Evolutionary conservation across 2,329 filamentous ascomycete genomes (phyloP), one percentile per base, ranked within the genome.

Genomic region (Orbilia oligospora): DNA sequence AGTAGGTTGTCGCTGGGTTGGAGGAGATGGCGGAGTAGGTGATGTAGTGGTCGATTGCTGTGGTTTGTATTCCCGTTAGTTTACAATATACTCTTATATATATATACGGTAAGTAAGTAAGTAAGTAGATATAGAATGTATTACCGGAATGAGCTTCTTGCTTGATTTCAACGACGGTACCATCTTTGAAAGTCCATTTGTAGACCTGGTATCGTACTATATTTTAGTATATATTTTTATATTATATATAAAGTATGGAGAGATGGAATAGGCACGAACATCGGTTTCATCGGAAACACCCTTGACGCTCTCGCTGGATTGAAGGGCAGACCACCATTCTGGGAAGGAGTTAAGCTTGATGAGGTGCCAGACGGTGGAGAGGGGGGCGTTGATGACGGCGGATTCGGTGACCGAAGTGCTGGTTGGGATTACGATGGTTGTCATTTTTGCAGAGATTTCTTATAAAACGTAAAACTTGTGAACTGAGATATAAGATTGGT

Each of bases 41-140:
- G 85, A 93, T 91, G 87, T 87, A 92, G 86, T 92, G 90, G 83
- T 92, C 89, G 86, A 92, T 90, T 80, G 87, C 88, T 89, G 91
- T n/a, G n/a, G n/a, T n/a, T n/a, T n/a, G n/a, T n/a, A n/a, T n/a
- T n/a, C n/a, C n/a, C n/a, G n/a, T n/a, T n/a, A n/a, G n/a, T n/a
- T n/a, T n/a, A n/a, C n/a, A n/a, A n/a, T n/a, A n/a, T n/a, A n/a
- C n/a, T 41, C 36, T 8, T 55, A 53, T 53, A n/a, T 51, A 48
- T 27, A 71, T 41, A 14, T 4, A 68, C 30, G 46, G 36, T 10
- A 24, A 22, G 36, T 16, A 12, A 3, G 12, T 27, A 27, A 5
- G 3, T 24, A 22, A 14, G 12, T 30, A 30, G 27, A 30, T 30
- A 30, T 3, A 30, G 46, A 24, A 44, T 14, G 20, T 16, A 12